A percentile compares a stretch with the other conserved stretches of the same genome.
These are phyloP conservation scores for Fusarium pilosicola DNA, from an alignment of 2,329 filamentous ascomycete species.

Conservation along the genomic window DNA sequence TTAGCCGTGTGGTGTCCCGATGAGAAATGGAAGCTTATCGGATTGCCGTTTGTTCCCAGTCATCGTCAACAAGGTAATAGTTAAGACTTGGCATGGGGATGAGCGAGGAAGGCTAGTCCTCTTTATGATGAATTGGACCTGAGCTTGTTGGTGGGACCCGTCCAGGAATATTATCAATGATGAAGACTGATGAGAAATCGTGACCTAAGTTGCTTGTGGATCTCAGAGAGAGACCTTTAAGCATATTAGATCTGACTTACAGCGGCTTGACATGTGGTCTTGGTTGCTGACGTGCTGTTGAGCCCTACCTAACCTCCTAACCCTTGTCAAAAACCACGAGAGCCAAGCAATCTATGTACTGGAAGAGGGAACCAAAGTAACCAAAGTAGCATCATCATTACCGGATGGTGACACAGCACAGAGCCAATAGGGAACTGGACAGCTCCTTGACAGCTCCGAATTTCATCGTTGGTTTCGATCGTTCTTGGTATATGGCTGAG, in stretches of 20 bases:
- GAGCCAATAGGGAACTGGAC: neutral
- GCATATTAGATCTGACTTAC: conserved; percentile 6
- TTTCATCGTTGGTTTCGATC: neutral
- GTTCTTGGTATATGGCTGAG: neutral
- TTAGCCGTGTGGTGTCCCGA: conserved; percentile 18
- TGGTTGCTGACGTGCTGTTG: conserved; percentile 24
- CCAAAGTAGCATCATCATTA: conserved; percentile 23
- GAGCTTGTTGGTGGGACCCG: neutral
- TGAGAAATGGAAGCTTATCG: conserved; percentile 14
- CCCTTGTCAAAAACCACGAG: neutral
- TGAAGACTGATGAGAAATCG: neutral
- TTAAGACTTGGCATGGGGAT: neutral
- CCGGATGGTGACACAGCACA: conserved; percentile 21
- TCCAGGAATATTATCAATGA: neutral
- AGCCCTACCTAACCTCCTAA: conserved; percentile 7
- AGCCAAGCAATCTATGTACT: neutral
- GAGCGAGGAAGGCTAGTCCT: neutral
- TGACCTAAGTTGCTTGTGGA: neutral
- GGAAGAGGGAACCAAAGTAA: neutral
- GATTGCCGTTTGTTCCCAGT: conserved; percentile 7
- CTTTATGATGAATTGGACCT: neutral
- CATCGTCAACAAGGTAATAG: neutral
- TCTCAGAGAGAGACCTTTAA: neutral
- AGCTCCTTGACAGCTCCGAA: neutral
- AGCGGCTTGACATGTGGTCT: conserved; percentile 18